Base-by-base conservation (phyloP, 257 asterid species). In the Lithospermum erythrorhizon region DNA sequence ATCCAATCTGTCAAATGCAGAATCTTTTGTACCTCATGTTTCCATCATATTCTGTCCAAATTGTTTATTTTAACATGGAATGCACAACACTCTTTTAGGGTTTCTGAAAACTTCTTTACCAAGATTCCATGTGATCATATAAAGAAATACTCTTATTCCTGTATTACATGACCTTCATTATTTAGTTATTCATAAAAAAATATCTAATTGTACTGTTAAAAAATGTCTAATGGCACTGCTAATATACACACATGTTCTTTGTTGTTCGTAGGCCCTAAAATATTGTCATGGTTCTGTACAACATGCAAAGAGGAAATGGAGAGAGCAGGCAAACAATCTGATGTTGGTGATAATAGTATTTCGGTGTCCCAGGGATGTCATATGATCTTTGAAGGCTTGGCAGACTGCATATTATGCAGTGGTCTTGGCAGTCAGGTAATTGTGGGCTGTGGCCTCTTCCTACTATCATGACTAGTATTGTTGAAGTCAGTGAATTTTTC, bases 341-440 rank as follows among this genome's bases (percentile, higher is more conserved):
- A 71, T 61, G 58, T 23, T 59, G 67, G 55, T 35, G 76, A 68
- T 56, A 72, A 76, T 24, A 55, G 25, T 65, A 55, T 23, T 62
- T 80, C 81, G 49, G 55, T 67, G 58, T 70, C 72, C 71, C 79
- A 74, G 70, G 79, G 63, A 74, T 71, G 81, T 65, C 53, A 79
- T 66, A 73, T 64, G 63, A 78, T 86, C 58, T 76, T 88, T 64
- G 72, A 75, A 56, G 86, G 89, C 67, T 73, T 91, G 78, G 93
- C 83, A 45, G 94, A 82, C 56, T 85, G 95, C 77, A 72, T 91
- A 57, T 70, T 87, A 63, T 86, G 75, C 85, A 74, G 72, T 18
- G 86, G 88, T 62, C 83, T 76, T 71, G 77, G 87, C 59, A 72
- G 76, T 9, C 79, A 81, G 87, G 98, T 91, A 70, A 72, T 78